Evolutionary conservation across 2,329 filamentous ascomycete genomes (phyloP), one percentile per base, ranked within the genome.

Genomic region (Colletotrichum phormii): DNA sequence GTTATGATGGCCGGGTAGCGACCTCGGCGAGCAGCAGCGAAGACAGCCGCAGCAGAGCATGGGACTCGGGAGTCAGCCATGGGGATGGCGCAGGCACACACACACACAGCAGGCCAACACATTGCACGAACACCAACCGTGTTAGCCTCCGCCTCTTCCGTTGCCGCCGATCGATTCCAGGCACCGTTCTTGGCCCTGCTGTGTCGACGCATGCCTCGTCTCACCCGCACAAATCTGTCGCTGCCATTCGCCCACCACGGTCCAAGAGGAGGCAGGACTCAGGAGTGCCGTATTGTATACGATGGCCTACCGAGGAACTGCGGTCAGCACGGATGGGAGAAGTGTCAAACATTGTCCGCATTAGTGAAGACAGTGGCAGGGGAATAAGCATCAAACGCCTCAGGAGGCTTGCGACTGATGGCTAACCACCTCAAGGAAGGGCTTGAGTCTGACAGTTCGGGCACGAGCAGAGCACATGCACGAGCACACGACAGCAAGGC

Each of bases 111-210:
- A 53, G 49, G 42, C 11, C 46, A 53, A 35, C 24, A 15, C 55
- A 31, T 31, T 18, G 31, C 55, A 35, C 29, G 18, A 31, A 33
- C 31, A 22, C 55, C 55, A 59, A 22, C 46, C 46, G 22, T 33
- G 37, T 42, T 63, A 37, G 61, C 64, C 49, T 54, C 55, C 64
- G 64, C 46, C 51, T 42, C 31, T 54, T 63, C 58, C 37, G 33
- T 49, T 51, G 33, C 58, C 49, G 66, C 60, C 59, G 70, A 70
- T 72, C 53, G 65, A 60, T 72, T 11, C 22, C 70, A 72, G 70
- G 70, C 55, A 72, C 70, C n/a, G 35, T 60, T 70, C 54, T 72
- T 64, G 70, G 66, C 65, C 22, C 42, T 64, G 59, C 53, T 22
- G 53, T 60, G 31, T 72, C 59, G 59, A 58, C 69, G 53, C 26